Evolutionary conservation across 2,329 filamentous ascomycete species (phyloP).

Genomic region (Sclerotinia nivalis): DNA sequence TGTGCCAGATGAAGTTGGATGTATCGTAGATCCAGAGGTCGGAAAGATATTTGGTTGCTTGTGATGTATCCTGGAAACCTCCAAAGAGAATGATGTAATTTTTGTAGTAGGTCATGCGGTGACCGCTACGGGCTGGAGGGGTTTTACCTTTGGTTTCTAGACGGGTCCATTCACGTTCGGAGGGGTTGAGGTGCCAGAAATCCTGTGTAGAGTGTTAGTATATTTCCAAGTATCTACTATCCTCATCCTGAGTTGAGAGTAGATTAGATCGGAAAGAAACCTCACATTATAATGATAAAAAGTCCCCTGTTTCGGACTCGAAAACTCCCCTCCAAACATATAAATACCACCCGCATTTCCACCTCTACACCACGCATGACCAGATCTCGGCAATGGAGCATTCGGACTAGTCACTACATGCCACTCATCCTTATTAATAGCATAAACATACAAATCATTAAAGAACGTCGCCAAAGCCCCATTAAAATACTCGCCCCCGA

Average conservation of each 20-base stretch:
- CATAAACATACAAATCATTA: constrained; percentile 67
- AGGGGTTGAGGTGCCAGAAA: constrained; percentile 90
- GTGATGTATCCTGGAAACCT: constrained; percentile 95
- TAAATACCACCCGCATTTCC: constrained; percentile 82
- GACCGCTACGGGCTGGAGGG: constrained; percentile 84
- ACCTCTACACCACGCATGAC: constrained; percentile 91
- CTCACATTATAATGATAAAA: constrained; percentile 94
- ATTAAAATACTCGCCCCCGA: constrained; percentile 95
- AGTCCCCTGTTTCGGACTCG: constrained; percentile 92
- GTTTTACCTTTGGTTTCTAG: constrained; percentile 76
- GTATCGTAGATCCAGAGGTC: constrained; percentile 98
- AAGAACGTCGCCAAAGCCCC: constrained; percentile 77
- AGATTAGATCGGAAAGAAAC: not conserved
- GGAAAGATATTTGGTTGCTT: constrained; percentile 88
- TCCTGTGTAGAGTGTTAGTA: constrained; percentile 22
- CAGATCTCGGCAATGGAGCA: constrained; percentile 83
- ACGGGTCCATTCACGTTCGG: constrained; percentile 84
- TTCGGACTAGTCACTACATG: constrained; percentile 87
- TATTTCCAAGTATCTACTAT: not conserved
- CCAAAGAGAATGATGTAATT: constrained; percentile 96
- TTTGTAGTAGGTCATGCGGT: constrained; percentile 96
- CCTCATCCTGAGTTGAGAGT: too few species aligned
- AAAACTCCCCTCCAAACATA: constrained; percentile 95
- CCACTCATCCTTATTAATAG: constrained; percentile 88
- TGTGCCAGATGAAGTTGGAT: constrained; percentile 80